Conservation (phyloP, 805 yeast species). For the Cyberlindnera meyerae region DNA sequence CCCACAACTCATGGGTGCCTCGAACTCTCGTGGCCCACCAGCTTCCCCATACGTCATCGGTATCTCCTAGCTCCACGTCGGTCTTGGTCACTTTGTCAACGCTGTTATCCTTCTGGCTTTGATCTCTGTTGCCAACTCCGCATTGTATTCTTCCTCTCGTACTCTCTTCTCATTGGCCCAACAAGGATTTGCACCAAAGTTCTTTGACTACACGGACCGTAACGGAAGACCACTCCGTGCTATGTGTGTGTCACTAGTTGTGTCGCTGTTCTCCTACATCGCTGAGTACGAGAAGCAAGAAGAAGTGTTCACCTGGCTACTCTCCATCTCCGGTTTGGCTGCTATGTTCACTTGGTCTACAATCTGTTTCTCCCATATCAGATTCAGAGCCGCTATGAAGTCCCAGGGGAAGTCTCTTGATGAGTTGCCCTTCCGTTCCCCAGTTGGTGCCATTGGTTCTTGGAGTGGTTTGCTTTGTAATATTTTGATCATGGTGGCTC, state of each 20-base stretch:
- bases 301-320: slow-evolving; percentile 59
- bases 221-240: slow-evolving; percentile 58
- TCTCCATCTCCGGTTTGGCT: slow-evolving; percentile 57
- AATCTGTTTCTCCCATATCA: slow-evolving; percentile 49
- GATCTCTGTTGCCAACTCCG: slow-evolving; percentile 52
- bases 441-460: slow-evolving; percentile 48
- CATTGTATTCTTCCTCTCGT: slow-evolving; percentile 45
- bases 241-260: slow-evolving; percentile 40
- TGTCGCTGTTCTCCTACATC: slow-evolving; percentile 59
- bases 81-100: slow-evolving; percentile 58
- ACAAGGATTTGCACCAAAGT: slow-evolving; percentile 56
- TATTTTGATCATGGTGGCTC: slow-evolving; percentile 46
- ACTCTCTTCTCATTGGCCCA: slow-evolving; percentile 50
- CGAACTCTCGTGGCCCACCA: slow-evolving; percentile 32
- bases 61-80: slow-evolving; percentile 48
- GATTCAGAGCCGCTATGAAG: slow-evolving; percentile 54
- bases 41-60: slow-evolving; percentile 74
- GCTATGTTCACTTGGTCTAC: slow-evolving; percentile 59
- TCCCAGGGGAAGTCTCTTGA: slow-evolving; percentile 44
- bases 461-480: slow-evolving; percentile 44
- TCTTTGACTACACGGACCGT: slow-evolving; percentile 47
- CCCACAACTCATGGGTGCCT: slow-evolving; percentile 38
- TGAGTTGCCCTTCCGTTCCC: slow-evolving; percentile 50
- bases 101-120: slow-evolving; percentile 63
- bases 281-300: slow-evolving; percentile 56